Percentiles rank a stretch among this genome's conserved stretches.
Evolutionary conservation across 2,329 filamentous ascomycete genomes (phyloP).

Genomic region (Colletotrichum sansevieriae): DNA sequence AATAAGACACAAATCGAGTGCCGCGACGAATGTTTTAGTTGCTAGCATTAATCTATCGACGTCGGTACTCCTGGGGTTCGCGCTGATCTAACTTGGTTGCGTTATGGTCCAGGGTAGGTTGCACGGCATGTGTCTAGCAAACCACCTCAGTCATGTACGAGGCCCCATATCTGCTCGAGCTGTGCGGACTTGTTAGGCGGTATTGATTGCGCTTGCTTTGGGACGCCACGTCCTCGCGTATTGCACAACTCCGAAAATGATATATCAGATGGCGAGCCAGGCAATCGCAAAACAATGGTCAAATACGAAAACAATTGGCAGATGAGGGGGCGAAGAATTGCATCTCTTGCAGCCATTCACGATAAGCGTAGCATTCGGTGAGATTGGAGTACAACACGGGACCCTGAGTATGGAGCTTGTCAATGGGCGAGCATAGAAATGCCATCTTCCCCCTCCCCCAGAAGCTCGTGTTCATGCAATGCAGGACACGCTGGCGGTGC

Average conservation of each 20-base stretch:
- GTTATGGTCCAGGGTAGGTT: neutral
- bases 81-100: neutral
- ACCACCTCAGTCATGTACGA: neutral
- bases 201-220: too few relatives aligned
- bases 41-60: too few relatives aligned
- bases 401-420: neutral
- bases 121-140: conserved; percentile 13
- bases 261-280: neutral
- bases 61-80: too few relatives aligned
- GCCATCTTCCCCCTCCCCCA: neutral
- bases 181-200: too few relatives aligned
- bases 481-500: conserved; percentile 41
- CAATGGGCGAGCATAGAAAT: conserved; percentile 15
- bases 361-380: neutral
- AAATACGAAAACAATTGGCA: too few relatives aligned
- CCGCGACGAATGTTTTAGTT: too few relatives aligned
- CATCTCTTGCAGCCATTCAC: too few relatives aligned
- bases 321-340: too few relatives aligned
- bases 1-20: neutral
- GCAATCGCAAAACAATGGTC: too few relatives aligned
- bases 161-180: too few relatives aligned
- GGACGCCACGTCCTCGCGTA: too few relatives aligned
- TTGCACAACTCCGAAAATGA: too few relatives aligned
- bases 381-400: conserved; percentile 17
- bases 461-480: conserved; percentile 40